Base-by-base conservation (phyloP, 2,329 filamentous ascomycete genomes). In the Mycosphaerella arachidis region DNA sequence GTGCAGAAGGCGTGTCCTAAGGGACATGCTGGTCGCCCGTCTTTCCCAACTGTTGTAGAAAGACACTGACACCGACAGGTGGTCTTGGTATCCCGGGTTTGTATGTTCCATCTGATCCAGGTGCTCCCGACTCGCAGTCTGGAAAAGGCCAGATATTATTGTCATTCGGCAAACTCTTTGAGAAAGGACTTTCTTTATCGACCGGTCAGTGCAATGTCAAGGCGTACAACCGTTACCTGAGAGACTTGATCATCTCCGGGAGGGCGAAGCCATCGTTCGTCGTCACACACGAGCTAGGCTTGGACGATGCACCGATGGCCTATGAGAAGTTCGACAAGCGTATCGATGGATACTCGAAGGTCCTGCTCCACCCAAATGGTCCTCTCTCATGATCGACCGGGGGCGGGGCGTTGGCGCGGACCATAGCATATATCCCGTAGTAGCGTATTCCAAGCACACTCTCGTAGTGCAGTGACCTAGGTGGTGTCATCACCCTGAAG, bases 201-300 rank as follows among this genome's bases (percentile, higher is more conserved):
- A 86, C 83, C 3, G 84, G 85, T 0, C 84, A 88, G 68, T 88
- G 85, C 74, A 88, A 88, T 63, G 40, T n/a, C 65, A 88, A 88
- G 73, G 76, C 81, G 0, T 88, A 88, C 72, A 88, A 88, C 69
- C 78, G 85, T 27, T 86, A 88, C 67, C 73, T 88, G 43, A 79
- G 86, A 12, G 85, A 88, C 62, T 75, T 89, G 67, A 88, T 88
- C 66, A 83, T 88, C 48, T 74, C 82, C 0, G 85, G 86, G 2
- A 82, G 81, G 60, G 86, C 86, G 0, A 87, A 52, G 50, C 86
- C 86, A 4, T 85, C 81, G 58, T 89, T 88, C 65, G 84, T 88
- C 1, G 84, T 88, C 6, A 85, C 82, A 1, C 85, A 88, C 63
- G 84, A 87, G 67, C 83, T 88, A 59, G 77, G 76, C 9, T 81